Base-by-base conservation (phyloP, 768 basidiomycete species). In the Boletus reticuloceps region DNA sequence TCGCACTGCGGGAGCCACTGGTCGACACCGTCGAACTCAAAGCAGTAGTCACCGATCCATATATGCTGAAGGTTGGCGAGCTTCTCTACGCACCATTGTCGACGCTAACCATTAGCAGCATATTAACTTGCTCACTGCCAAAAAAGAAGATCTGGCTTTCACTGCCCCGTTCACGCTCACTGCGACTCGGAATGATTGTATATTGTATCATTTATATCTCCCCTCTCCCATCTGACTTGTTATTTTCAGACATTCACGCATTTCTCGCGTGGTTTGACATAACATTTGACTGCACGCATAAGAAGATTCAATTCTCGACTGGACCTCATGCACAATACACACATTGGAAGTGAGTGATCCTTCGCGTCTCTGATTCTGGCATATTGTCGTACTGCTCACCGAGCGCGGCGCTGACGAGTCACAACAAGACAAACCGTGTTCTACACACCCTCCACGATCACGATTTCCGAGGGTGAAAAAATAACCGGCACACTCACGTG, bases 221-320 rank as follows among this genome's bases (percentile, higher is more conserved):
- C 50, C 8, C 29, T 34, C 29, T 37, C 12, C 34, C 6, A 19
- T 49, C 32, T 58, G n/a, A 59, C 40, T 10, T 36, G 4, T 27
- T 52, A 44, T 40, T 46, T 42, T 37, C 53, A 98, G 95, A 95
- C 69, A 80, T 94, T 27, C 97, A 99, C 69, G 97, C 97, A 22
- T 97, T 98, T 85, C 85, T 99, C 47, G 94, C 94, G 34, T 99
- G 97, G 97, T 99, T 99, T 75, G 97, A 99, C 71, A 89, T 96
- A 67, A 81, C 86, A 40, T 99, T 99, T 77, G 88, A 91, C 54
- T 94, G 89, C 71, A 94, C 93, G 53, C 97, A 98, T 79, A 97
- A 94, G 74, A 91, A 90, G 69, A 86, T 95, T 58, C 84, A 85
- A 65, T 99, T 99, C 75, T 96, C 94, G 44, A 99, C 97, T 13